Evolutionary conservation across 331 rosid genomes (phyloP), one percentile per base, ranked within the genome.

Genomic region (Arachis monticola): DNA sequence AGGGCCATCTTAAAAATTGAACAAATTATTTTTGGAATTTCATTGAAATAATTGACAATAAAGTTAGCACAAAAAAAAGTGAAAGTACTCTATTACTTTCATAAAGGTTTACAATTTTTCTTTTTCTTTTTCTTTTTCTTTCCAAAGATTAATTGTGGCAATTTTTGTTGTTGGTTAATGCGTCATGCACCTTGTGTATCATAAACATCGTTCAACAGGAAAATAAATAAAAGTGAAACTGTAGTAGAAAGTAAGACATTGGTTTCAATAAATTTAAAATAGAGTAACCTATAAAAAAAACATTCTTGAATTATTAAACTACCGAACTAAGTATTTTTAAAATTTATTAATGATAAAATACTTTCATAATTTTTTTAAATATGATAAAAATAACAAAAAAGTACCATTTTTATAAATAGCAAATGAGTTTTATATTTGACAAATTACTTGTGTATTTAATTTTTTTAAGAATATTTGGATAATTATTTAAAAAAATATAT

Each of bases 1-100:
- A 52, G 46, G 75, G 67, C 13, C 47, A 47, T 60, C 74, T 41
- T 67, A 74, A 60, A 65, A 67, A 65, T 56, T 68, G 72, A 47
- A 1, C 61, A 72, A 80, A 80, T 74, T 13, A 68, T 61, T 60
- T 60, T 61, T 53, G 35, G 64, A 64, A 82, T 50, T 69, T 46
- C 47, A 27, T 1, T 68, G 74, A 5, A 67, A 58, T 78, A 78
- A 69, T 78, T 82, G 63, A 74, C 52, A 17, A 69, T 44, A 69
- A 82, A 78, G 83, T 64, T 51, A 51, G 38, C 67, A 48, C 40
- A 38, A 38, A 38, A 4, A 77, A 82, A 69, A 56, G 78, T 31
- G 71, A 2, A 57, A 8, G 51, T 62, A 58, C 41, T 38, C 41
- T 38, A 3, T 52, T 50, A 48, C 82, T 77, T 82, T 73, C 48